These are phyloP conservation scores for Bromus sterilis DNA, from an alignment of 176 grass and related monocot genomes.

Conservation along the genomic window DNA sequence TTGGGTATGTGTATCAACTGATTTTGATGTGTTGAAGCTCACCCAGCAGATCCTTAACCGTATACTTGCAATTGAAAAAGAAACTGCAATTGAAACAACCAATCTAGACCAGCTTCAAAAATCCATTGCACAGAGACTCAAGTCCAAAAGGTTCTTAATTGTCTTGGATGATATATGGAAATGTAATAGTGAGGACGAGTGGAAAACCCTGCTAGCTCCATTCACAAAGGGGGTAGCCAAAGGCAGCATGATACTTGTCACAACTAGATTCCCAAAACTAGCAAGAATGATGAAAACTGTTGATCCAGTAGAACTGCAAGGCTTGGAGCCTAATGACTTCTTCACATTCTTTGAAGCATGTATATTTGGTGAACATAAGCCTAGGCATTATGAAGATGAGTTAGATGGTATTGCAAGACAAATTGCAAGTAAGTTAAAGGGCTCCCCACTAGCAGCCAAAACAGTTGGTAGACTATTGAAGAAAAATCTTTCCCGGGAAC, in stretches of 20 bases:
- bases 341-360: neutral
- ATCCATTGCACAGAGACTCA: neutral
- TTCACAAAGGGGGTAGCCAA: neutral
- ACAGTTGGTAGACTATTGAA: neutral
- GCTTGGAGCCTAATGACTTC: neutral
- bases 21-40: neutral
- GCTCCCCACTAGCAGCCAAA: neutral
- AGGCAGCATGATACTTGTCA: neutral
- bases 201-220: neutral
- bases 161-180: neutral
- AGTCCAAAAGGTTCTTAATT: neutral
- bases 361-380: neutral
- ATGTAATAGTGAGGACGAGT: neutral
- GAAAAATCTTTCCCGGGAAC: neutral
- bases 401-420: neutral
- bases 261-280: neutral
- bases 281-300: neutral
- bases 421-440: neutral
- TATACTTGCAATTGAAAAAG: neutral
- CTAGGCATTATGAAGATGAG: neutral
- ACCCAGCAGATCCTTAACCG: neutral
- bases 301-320: neutral
- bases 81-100: neutral
- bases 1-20: neutral
- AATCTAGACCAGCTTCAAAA: neutral